A percentile compares a stretch with the other conserved stretches of the same genome.
phyloP scores from a whole-genome alignment of 345 rosid species.

The Eucalyptus cloeziana region DNA sequence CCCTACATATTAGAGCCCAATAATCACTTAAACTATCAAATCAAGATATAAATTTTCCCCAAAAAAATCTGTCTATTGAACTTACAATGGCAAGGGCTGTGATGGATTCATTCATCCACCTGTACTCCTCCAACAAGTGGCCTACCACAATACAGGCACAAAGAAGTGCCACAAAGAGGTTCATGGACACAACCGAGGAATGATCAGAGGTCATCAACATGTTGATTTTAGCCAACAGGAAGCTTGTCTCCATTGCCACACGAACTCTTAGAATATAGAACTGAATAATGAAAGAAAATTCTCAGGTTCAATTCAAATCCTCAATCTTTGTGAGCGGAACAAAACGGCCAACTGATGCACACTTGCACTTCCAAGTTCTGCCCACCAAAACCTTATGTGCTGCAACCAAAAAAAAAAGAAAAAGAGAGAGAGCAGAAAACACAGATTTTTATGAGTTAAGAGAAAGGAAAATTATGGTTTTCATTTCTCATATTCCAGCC shows the following conservation, averaged over 20 bases:
- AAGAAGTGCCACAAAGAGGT: constrained; percentile 31
- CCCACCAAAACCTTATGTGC: not conserved
- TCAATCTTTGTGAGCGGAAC: not conserved
- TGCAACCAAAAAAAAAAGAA: not conserved
- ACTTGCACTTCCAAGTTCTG: not conserved
- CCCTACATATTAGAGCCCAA: constrained; percentile 9
- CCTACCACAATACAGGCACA: constrained; percentile 32
- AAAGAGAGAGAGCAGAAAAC: not conserved
- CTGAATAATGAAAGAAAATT: not conserved
- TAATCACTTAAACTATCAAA: not conserved
- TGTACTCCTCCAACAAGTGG: constrained; percentile 22
- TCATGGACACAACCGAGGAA: constrained; percentile 26
- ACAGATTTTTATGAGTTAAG: not conserved
- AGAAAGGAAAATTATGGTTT: not conserved
- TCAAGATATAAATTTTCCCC: not conserved
- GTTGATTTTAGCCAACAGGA: not conserved
- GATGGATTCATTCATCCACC: constrained; percentile 38
- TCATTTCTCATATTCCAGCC: not conserved
- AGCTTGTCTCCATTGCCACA: not conserved
- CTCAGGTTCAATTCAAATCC: not conserved
- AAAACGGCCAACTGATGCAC: not conserved
- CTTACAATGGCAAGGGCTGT: constrained; percentile 33
- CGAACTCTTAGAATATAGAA: not conserved
- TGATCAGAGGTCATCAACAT: constrained; percentile 13
- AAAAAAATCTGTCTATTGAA: not conserved